Base-by-base conservation (phyloP, 768 basidiomycete species). In the Agaricus sinodeliciosus region DNA sequence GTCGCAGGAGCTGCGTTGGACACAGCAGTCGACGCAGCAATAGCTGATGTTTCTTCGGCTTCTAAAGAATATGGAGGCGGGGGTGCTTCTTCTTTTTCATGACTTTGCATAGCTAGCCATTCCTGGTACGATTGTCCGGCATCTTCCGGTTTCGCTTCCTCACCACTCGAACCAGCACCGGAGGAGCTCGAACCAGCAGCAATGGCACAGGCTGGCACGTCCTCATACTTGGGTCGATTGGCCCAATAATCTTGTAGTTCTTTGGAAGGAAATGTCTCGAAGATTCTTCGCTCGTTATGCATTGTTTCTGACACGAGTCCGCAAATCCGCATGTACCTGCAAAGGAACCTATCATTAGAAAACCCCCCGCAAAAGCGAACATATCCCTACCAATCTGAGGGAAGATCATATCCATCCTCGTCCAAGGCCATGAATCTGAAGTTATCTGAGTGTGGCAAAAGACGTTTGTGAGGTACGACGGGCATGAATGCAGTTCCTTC, bases 401-500 rank as follows among this genome's bases (percentile, higher is more conserved):
- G 88, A 15, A 90, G 63, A 56, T 87, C 84, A 58, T 82, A 76
- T 3, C 88, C 89, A 59, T 91, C 90, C 55, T 77, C 82, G 59
- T 93, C 90, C 15, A 90, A 73, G 8, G 87, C 84, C 58, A 91
- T 65, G 59, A 89, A 85, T 15, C 72, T 72, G 60, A 72, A 81
- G 48, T 73, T 69, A 15, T 81, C 76, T n/a, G 77, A 75, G 51
- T 74, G 69, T 9, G 90, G 90, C 2, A 90, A 71, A 46, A 77
- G 69, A 5, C 75, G 68, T 54, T 81, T 80, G 54, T 73, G 70
- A 39, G 80, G 63, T 1, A 89, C 79, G 12, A 81, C 77, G 6
- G 90, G 90, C 75, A 93, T 79, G 56, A 89, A 79, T 1, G 82
- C 87, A 0, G 90, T 92, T 35, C 90, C 90, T 72, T 90, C 87